phyloP scores from a whole-genome alignment of 208 protist genomes.

The Tritrichomonas musculus region DNA sequence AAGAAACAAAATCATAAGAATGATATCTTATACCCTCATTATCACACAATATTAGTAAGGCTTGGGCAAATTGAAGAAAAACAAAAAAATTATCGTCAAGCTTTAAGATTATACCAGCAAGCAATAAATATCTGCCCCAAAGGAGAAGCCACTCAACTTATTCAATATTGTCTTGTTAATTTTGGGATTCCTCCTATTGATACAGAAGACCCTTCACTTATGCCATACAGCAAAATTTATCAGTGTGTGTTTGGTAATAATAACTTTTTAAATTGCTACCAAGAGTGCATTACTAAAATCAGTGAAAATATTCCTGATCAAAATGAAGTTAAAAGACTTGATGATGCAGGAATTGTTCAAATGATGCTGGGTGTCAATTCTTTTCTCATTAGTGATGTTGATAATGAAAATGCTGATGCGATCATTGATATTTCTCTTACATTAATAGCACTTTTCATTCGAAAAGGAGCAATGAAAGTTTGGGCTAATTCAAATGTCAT shows the following conservation, averaged over 20 bases:
- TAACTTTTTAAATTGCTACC: not conserved
- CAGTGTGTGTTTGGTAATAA: not conserved
- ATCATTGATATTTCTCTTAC: not conserved
- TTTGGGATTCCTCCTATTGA: not conserved
- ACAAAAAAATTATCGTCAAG: not conserved
- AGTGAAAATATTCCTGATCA: not conserved
- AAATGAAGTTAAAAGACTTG: not conserved
- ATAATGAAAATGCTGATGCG: not conserved
- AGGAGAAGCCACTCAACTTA: not conserved
- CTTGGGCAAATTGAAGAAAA: not conserved
- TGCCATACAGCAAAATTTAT: not conserved
- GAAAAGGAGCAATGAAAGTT: not conserved
- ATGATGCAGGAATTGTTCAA: not conserved
- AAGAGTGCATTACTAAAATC: not conserved
- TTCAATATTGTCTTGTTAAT: not conserved
- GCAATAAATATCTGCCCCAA: not conserved
- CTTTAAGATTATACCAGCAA: not conserved
- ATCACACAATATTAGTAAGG: not conserved
- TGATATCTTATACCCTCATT: not conserved
- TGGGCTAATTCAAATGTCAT: not conserved
- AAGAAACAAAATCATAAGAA: not conserved
- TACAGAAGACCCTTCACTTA: not conserved
- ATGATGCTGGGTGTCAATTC: not conserved
- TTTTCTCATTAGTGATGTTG: not conserved
- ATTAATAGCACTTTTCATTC: not conserved